Evolutionary conservation across 2,329 filamentous ascomycete genomes (phyloP).

Genomic region (Fusarium penzigii): DNA sequence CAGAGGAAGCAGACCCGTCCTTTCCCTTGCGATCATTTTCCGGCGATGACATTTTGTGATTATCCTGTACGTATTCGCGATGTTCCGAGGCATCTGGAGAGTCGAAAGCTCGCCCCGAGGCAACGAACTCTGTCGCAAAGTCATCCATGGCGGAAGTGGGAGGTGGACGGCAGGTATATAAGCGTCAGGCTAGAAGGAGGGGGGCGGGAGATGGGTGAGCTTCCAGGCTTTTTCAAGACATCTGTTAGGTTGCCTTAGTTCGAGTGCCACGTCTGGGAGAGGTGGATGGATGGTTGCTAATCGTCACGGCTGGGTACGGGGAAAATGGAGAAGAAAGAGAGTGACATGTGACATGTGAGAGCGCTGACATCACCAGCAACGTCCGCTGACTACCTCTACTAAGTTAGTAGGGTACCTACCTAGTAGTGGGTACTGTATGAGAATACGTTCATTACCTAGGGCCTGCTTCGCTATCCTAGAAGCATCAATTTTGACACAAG

Average conservation of each 20-base stretch:
- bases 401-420: too few species aligned
- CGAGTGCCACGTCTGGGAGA: constrained; percentile 8
- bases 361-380: constrained; percentile 21
- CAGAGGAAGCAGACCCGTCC: constrained; percentile 3
- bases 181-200: too few species aligned
- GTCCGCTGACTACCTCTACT: background rate
- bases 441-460: too few species aligned
- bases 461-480: too few species aligned
- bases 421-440: too few species aligned
- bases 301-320: constrained; percentile 5
- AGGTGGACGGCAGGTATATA: constrained; percentile 3
- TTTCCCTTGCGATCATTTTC: constrained; percentile 16
- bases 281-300: constrained; percentile 3
- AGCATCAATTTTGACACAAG: too few species aligned
- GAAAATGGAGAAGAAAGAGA: background rate
- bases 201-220: background rate
- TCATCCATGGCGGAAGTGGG: constrained; percentile 38
- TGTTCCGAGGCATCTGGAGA: constrained; percentile 17
- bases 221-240: constrained; percentile 18
- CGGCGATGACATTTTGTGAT: constrained; percentile 6
- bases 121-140: constrained; percentile 38
- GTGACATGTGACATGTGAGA: constrained; percentile 25
- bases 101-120: constrained; percentile 28
- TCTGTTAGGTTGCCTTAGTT: background rate
- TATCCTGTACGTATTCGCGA: constrained; percentile 10